Evolutionary conservation across 75 land plant species (phyloP).

Genomic region (Cunninghamia lanceolata): DNA sequence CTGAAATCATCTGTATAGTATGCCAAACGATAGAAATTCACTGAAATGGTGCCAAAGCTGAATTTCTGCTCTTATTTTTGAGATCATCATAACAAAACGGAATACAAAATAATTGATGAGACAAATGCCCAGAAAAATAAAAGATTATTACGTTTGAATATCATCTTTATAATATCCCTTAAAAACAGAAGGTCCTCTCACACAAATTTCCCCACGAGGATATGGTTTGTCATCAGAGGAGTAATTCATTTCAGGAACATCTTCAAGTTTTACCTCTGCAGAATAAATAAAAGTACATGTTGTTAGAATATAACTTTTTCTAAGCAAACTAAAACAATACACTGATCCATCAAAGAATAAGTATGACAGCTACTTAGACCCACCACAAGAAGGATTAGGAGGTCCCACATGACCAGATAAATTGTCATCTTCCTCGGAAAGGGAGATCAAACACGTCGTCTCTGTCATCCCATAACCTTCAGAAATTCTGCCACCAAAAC

Average conservation of each 20-base stretch:
- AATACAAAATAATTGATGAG: background rate
- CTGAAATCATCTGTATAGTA: background rate
- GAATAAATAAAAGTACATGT: background rate
- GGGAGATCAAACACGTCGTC: conserved; percentile 15
- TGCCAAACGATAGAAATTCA: background rate
- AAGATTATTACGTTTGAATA: conserved; percentile 32
- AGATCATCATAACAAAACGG: background rate
- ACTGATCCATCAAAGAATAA: background rate
- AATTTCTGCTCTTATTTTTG: background rate
- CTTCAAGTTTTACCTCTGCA: conserved; percentile 45
- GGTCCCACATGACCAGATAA: conserved; percentile 24
- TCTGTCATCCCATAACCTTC: conserved; percentile 28
- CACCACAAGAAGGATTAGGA: conserved; percentile 19
- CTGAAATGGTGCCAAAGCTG: background rate
- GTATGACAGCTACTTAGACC: background rate
- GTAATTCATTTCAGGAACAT: conserved; percentile 56
- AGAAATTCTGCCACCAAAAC: conserved; percentile 11
- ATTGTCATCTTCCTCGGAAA: conserved; percentile 13
- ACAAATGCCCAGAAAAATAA: background rate
- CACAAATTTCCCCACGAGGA: conserved; percentile 54
- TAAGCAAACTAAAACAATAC: background rate
- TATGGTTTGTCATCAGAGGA: conserved; percentile 40
- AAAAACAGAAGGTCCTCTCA: conserved; percentile 40
- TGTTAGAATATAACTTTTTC: background rate
- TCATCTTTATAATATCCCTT: conserved; percentile 54